Evolutionary conservation across 192 early-diverging fungal species (phyloP).

Genomic region (Linnemannia zychae): DNA sequence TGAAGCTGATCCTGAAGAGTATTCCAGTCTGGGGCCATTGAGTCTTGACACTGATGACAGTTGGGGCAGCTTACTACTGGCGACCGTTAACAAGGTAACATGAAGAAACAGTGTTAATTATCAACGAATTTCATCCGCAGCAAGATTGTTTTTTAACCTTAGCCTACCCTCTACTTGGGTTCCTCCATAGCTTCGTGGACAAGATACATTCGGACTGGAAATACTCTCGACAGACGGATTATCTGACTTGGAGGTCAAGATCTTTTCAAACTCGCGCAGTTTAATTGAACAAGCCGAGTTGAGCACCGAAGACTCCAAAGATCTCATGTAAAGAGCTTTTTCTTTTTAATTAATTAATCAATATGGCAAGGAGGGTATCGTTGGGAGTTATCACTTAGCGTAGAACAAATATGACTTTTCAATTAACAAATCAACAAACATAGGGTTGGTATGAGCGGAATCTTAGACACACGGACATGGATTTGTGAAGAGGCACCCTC

Average conservation of each 20-base stretch:
- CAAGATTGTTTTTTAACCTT: background rate
- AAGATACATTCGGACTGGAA: background rate
- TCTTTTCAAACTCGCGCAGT: background rate
- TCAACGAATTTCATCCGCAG: background rate
- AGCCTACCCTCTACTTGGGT: background rate
- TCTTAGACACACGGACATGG: conserved; percentile 4
- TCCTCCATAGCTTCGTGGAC: background rate
- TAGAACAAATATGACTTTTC: background rate
- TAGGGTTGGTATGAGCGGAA: conserved; percentile 1
- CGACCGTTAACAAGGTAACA: background rate
- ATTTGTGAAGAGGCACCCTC: conserved; percentile 1
- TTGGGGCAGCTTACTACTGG: background rate
- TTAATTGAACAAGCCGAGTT: background rate
- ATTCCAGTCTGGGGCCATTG: background rate
- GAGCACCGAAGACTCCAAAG: background rate
- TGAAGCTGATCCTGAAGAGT: background rate
- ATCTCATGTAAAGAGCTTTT: background rate
- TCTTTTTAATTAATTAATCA: background rate
- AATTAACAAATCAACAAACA: background rate
- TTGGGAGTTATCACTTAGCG: background rate
- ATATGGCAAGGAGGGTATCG: background rate
- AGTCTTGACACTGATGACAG: background rate
- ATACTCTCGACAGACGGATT: background rate
- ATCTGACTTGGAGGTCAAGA: background rate
- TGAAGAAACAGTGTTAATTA: background rate